These are phyloP conservation scores for Spathaspora arborariae DNA, from an alignment of 805 yeast genomes.

Conservation along the genomic window DNA sequence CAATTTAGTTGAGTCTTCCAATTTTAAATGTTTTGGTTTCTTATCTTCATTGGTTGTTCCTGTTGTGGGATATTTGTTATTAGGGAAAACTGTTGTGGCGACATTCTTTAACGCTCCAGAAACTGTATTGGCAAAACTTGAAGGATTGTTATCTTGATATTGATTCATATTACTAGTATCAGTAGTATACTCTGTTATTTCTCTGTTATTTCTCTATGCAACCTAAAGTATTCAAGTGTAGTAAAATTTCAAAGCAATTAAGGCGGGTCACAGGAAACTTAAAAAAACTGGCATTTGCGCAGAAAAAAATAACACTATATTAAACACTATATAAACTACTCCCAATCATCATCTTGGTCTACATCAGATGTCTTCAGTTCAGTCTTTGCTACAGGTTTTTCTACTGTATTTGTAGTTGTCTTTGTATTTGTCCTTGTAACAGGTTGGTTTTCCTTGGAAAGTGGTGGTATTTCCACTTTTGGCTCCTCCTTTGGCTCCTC, in stretches of 20 bases:
- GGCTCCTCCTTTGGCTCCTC: conserved; percentile 34
- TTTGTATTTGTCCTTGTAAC: neutral
- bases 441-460: neutral
- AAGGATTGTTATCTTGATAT: neutral
- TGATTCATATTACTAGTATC: too few species aligned
- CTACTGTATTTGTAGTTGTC: conserved; percentile 2
- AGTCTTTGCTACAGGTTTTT: neutral
- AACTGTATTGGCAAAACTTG: too few species aligned
- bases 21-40: neutral
- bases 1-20: neutral
- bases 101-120: too few species aligned
- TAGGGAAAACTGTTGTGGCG: too few species aligned
- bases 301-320: too few species aligned
- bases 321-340: conserved; percentile 27
- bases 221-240: too few species aligned
- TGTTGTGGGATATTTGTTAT: too few species aligned
- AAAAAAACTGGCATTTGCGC: neutral
- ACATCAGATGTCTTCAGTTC: conserved; percentile 2
- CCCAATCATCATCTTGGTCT: conserved; percentile 61
- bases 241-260: too few species aligned
- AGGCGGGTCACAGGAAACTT: too few species aligned
- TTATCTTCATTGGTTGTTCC: neutral
- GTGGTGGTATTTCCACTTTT: neutral
- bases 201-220: too few species aligned
- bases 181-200: too few species aligned